Base-by-base conservation (phyloP, 768 basidiomycete genomes). In the Fibroporia radiculosa region DNA sequence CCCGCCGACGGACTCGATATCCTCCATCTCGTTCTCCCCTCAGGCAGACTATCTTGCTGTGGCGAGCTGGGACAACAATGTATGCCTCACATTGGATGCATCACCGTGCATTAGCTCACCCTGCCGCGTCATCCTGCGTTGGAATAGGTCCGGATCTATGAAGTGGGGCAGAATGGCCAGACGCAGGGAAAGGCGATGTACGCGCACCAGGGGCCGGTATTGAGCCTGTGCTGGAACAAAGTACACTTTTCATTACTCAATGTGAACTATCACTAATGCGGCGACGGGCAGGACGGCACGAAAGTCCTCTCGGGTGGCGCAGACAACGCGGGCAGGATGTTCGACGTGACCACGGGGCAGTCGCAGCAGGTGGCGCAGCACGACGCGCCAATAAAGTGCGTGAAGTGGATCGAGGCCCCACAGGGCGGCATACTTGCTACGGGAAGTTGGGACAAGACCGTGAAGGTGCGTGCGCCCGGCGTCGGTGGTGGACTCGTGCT, bases 371-470 rank as follows among this genome's bases (percentile, higher is more conserved):
- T 96, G 38, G 92, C 89, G 16, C 85, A 84, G 49, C 93, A 97
- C 50, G 92, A 96, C 61, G 88, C 82, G 36, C 88, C 88, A 10
- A 80, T 95, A 56, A 88, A 82, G 62, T 80, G 77, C 47, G 82
- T 91, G 29, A 74, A 79, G 43, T 93, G 84, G 80, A 71, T 91
- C 42, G 85, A 93, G 49, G 75, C 82, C 4, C 80, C 79, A 18
- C 77, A 75, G 49, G 75, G 76, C 27, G 78, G 87, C 12, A 80
- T 93, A 50, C 70, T 93, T 16, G 89, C 83, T 11, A 97, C 95
- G 1, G 96, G 93, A 8, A 92, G 91, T 42, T 99, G 96, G 96
- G 95, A 99, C 64, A 95, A 95, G 67, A 95, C 90, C 1, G 66
- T 98, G 60, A 95, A 93, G 74, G 93, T 93, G 52, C 44, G 66